These are phyloP conservation scores for Scedosporium minutisporum DNA, from an alignment of 2,329 filamentous ascomycete species.

Conservation along the genomic window DNA sequence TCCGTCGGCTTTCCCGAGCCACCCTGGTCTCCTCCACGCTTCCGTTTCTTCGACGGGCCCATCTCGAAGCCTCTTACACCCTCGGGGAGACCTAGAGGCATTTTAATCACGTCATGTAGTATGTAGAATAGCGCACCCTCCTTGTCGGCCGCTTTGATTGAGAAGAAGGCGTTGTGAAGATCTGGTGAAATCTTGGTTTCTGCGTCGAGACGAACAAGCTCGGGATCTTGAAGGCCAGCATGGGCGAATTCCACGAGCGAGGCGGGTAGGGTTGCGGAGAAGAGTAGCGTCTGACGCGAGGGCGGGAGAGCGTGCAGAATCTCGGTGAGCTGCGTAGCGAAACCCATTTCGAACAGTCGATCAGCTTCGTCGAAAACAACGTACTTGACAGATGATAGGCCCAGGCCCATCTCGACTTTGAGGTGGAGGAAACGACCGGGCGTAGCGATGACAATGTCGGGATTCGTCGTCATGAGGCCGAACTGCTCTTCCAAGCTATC, in stretches of 20 bases:
- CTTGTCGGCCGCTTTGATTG: slow-evolving; percentile 84
- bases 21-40: slow-evolving; percentile 47
- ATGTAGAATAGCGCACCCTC: slow-evolving; percentile 86
- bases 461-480: slow-evolving; percentile 82
- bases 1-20: slow-evolving; percentile 65
- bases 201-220: slow-evolving; percentile 78
- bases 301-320: slow-evolving; percentile 81
- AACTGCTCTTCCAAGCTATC: slow-evolving; percentile 96
- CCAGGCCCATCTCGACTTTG: slow-evolving; percentile 91
- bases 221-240: slow-evolving; percentile 86
- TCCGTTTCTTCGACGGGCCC: slow-evolving; percentile 58
- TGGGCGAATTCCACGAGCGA: slow-evolving; percentile 93
- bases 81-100: slow-evolving; percentile 61
- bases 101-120: slow-evolving; percentile 83
- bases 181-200: slow-evolving; percentile 96
- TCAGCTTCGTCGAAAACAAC: slow-evolving; percentile 98
- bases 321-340: slow-evolving; percentile 84
- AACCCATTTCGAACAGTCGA: slow-evolving; percentile 96
- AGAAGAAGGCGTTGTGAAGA: slow-evolving; percentile 91
- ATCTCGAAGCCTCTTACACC: slow-evolving; percentile 35
- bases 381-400: slow-evolving; percentile 84
- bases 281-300: slow-evolving; percentile 81
- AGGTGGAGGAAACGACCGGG: slow-evolving; percentile 93
- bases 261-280: slow-evolving; percentile 89
- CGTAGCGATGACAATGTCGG: slow-evolving; percentile 94